phyloP scores from a whole-genome alignment of 768 basidiomycete genomes.

The Hydnomerulius pinastri region DNA sequence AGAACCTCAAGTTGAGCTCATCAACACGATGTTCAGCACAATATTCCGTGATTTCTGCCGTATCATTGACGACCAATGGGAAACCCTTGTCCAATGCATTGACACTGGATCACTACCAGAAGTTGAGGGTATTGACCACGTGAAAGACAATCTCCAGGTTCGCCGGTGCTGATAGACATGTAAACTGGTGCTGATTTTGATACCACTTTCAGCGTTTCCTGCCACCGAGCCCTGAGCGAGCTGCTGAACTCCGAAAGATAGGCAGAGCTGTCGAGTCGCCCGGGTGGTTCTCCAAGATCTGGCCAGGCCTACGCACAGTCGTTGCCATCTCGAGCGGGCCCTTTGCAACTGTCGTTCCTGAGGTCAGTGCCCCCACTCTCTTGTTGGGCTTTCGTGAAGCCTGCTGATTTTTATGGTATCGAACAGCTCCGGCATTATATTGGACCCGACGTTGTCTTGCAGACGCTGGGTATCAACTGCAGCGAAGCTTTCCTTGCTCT shows the following conservation, averaged over 20 bases:
- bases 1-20: constrained; percentile 20
- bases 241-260: constrained; percentile 15
- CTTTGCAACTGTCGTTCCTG: constrained; percentile 23
- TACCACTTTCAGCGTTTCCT: constrained; percentile 15
- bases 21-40: constrained; percentile 24
- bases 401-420: background rate
- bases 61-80: constrained; percentile 21
- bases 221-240: constrained; percentile 16
- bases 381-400: background rate
- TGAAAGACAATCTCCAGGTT: constrained; percentile 15
- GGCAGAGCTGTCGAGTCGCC: constrained; percentile 1
- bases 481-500: constrained; percentile 25
- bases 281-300: constrained; percentile 23
- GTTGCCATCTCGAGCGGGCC: constrained; percentile 24
- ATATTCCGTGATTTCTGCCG: constrained; percentile 24
- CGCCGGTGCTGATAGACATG: background rate
- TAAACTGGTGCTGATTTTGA: background rate
- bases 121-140: constrained; percentile 10
- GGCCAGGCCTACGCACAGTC: constrained; percentile 16
- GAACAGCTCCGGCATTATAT: constrained; percentile 18
- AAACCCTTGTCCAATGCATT: constrained; percentile 20
- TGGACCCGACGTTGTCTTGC: constrained; percentile 21
- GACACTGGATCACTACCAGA: constrained; percentile 16
- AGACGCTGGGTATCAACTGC: constrained; percentile 21
- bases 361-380: constrained; percentile 9